Base-by-base conservation (phyloP, 2,329 filamentous ascomycete species). In the Botrytis deweyae region DNA sequence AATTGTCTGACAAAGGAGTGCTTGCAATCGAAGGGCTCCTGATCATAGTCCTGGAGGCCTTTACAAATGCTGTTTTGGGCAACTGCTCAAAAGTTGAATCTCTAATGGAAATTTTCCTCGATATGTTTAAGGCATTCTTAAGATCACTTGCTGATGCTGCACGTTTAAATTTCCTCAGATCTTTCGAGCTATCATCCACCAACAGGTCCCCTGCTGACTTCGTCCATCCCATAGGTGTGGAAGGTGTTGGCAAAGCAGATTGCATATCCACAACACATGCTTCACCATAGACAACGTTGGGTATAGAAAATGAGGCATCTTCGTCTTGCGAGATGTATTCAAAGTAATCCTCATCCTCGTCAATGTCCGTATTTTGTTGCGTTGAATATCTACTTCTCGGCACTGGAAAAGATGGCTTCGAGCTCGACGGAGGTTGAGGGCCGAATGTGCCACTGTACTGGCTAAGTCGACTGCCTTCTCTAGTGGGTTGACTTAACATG, bases 21-120 rank as follows among this genome's bases (percentile, higher is more conserved):
- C 44, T 69, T 36, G 25, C 79, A 49, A 49, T 76, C 72, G 55
- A 80, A 80, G 78, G 79, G 64, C 71, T 78, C n/a, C 72, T 79
- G 44, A 82, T 81, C 1, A 78, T 81, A 14, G 78, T 81, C 58
- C 79, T 75, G 16, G 77, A 80, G 44, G 80, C 80, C 55, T 78
- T 80, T 33, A 81, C 72, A 59, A 82, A 81, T 20, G 76, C 76
- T 52, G 78, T 77, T 42, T 78, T 77, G 6, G 80, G 79, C 33
- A 81, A 68, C 38, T 64, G 74, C 61, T 78, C 73, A 58, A 70
- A 76, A 76, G 16, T 49, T 40, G n/a, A 49, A 40, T 59, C 61
- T n/a, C 40, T 40, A 18, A 20, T 33, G 40, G 49, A 44, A n/a
- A 22, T 46, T 40, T 25, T 52, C 25, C 36, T 58, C 14, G 62